phyloP scores from a whole-genome alignment of 1,284 basidiomycete species.

The Omphalotus olearius region DNA sequence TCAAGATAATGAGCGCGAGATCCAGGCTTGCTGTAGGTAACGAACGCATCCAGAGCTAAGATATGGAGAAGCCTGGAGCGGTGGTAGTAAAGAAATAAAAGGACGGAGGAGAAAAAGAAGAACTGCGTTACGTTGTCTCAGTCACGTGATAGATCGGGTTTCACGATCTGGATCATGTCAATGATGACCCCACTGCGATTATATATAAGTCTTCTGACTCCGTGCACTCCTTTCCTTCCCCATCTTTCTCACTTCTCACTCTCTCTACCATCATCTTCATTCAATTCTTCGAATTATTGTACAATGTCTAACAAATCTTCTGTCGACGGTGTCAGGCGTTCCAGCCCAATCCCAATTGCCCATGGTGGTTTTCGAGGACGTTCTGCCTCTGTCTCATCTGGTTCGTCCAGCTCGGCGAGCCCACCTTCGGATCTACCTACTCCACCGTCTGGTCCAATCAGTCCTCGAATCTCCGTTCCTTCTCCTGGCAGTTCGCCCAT shows the following conservation, averaged over 20 bases:
- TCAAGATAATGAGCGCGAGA: no score
- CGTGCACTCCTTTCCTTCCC: no score
- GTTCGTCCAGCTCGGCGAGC: slow-evolving; percentile 45
- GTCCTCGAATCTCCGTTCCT: slow-evolving; percentile 41
- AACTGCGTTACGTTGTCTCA: no score
- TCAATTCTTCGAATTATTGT: slow-evolving; percentile 3
- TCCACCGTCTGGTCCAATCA: slow-evolving; percentile 31
- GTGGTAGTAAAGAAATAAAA: no score
- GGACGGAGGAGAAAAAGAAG: no score
- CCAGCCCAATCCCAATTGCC: slow-evolving; percentile 63
- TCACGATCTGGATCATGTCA: no score
- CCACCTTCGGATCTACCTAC: slow-evolving; percentile 46
- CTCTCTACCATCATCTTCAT: slow-evolving; percentile 7
- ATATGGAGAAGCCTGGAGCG: no score
- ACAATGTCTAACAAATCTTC: slow-evolving; percentile 29
- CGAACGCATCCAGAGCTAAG: no score
- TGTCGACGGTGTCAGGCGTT: slow-evolving; percentile 37
- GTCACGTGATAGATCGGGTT: no score
- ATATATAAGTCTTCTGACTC: no score
- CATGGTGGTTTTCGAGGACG: slow-evolving; percentile 31
- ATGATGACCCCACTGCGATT: no score
- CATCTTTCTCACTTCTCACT: not conserved
- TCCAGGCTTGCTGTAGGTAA: no score
- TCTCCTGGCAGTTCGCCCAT: slow-evolving; percentile 64
- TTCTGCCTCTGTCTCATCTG: slow-evolving; percentile 55